phyloP scores from a whole-genome alignment of 768 basidiomycete species.

The Kwoniella sp. region DNA sequence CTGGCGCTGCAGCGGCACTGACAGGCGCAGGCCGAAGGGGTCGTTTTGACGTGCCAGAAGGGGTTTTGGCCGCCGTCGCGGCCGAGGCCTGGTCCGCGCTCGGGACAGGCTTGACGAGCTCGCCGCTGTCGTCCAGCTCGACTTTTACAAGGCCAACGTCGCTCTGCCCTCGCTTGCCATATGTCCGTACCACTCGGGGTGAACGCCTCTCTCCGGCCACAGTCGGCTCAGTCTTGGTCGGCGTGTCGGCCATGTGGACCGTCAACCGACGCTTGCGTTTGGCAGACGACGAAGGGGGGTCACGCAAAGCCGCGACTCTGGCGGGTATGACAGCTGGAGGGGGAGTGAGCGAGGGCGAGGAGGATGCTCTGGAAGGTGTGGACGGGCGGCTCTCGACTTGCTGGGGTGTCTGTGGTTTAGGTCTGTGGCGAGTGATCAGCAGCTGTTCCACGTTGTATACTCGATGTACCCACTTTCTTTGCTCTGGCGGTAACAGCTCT shows the following conservation, averaged over 20 bases:
- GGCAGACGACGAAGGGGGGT: conserved; percentile 4
- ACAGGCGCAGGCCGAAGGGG: no score
- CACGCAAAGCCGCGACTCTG: conserved; percentile 29
- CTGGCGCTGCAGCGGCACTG: no score
- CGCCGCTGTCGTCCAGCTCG: neutral
- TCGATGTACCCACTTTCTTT: conserved; percentile 41
- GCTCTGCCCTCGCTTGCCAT: conserved; percentile 2
- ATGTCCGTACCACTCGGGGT: conserved; percentile 1
- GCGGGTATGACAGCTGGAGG: conserved; percentile 22
- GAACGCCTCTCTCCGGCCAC: neutral
- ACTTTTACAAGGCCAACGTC: neutral
- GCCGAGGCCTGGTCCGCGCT: neutral
- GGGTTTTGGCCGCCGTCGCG: neutral
- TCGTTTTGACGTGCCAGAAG: no score
- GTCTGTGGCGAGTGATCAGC: neutral
- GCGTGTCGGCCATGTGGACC: neutral
- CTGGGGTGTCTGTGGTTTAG: neutral
- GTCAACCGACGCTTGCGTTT: conserved; percentile 6
- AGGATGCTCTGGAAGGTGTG: conserved; percentile 17
- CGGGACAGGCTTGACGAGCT: neutral
- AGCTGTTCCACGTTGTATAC: no score
- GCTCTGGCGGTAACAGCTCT: conserved; percentile 37
- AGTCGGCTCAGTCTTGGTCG: neutral
- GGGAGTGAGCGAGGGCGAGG: conserved; percentile 21
- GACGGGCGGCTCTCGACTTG: conserved; percentile 8